Evolutionary conservation across 2,329 filamentous ascomycete species (phyloP).

Genomic region (Gaeumannomyces tritici): DNA sequence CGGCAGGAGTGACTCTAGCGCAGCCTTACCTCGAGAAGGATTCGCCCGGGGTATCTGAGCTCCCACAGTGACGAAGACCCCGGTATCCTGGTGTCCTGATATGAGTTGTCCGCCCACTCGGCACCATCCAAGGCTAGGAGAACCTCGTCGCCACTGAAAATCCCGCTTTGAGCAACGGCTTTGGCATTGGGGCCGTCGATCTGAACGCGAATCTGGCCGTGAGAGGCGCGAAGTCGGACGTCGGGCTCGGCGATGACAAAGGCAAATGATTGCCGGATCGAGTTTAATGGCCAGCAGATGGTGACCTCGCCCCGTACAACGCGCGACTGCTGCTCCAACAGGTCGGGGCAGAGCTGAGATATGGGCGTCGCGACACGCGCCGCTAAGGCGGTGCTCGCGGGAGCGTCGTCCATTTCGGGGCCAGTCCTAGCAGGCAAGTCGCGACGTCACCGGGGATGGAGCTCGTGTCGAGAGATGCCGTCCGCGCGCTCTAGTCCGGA

Average conservation of each 20-base stretch:
- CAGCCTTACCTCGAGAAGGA: constrained; percentile 34
- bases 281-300: constrained; percentile 86
- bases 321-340: constrained; percentile 28
- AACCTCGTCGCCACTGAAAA: constrained; percentile 74
- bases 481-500: background rate
- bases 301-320: constrained; percentile 65
- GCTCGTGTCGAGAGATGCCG: background rate
- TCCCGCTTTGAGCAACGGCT: constrained; percentile 52
- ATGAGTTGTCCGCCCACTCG: constrained; percentile 49
- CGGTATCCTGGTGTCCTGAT: constrained; percentile 31
- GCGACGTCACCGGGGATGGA: background rate
- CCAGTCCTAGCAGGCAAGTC: background rate
- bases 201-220: constrained; percentile 72
- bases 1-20: background rate
- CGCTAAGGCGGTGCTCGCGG: background rate
- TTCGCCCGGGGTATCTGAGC: constrained; percentile 40
- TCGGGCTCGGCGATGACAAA: constrained; percentile 80
- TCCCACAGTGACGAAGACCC: constrained; percentile 49
- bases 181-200: constrained; percentile 64
- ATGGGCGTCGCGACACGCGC: constrained; percentile 28
- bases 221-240: constrained; percentile 64
- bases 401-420: background rate
- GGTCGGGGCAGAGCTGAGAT: constrained; percentile 40
- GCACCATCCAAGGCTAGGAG: constrained; percentile 59
- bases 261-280: constrained; percentile 61